phyloP scores from a whole-genome alignment of 495 filamentous ascomycete species.

The Aspergillus saccharolyticus region DNA sequence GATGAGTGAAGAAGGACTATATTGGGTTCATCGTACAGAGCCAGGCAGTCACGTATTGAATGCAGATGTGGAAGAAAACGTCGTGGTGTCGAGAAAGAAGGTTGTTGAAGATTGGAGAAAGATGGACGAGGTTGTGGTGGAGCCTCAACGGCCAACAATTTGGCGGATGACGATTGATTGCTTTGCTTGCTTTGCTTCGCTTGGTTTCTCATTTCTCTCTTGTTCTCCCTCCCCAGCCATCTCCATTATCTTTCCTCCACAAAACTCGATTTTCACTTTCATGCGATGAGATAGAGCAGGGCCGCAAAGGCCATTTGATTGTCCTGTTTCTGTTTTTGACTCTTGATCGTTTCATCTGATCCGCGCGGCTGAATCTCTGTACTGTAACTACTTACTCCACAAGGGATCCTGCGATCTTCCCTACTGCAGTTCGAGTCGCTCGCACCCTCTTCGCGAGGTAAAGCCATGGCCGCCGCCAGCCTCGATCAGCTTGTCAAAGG shows the following conservation, averaged over 20 bases:
- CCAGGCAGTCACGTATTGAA: background rate
- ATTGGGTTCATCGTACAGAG: background rate
- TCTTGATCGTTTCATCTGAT: background rate
- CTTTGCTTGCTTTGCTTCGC: background rate
- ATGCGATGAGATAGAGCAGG: conserved; percentile 25
- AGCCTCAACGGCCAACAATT: conserved; percentile 1
- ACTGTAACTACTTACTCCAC: background rate
- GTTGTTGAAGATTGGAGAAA: background rate
- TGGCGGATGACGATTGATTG: conserved; percentile 6
- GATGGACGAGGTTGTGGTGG: conserved; percentile 3
- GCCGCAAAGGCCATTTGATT: conserved; percentile 28
- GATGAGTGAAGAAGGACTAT: background rate
- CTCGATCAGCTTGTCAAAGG: conserved; percentile 90
- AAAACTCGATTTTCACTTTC: conserved; percentile 1
- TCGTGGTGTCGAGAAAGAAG: conserved; percentile 2
- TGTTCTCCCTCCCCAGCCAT: conserved; percentile 11
- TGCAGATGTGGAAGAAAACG: conserved; percentile 8
- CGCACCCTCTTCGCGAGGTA: background rate
- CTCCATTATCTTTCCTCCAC: background rate
- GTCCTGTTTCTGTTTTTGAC: conserved; percentile 1
- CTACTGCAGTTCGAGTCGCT: conserved; percentile 22
- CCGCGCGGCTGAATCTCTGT: conserved; percentile 9
- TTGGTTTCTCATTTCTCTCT: background rate
- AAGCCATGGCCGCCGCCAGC: conserved; percentile 50
- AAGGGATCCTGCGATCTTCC: background rate